Percentiles rank a stretch among this genome's conserved stretches.
Conservation (phyloP, 2,329 filamentous ascomycete genomes). For the Colletotrichum sansevieriae region DNA sequence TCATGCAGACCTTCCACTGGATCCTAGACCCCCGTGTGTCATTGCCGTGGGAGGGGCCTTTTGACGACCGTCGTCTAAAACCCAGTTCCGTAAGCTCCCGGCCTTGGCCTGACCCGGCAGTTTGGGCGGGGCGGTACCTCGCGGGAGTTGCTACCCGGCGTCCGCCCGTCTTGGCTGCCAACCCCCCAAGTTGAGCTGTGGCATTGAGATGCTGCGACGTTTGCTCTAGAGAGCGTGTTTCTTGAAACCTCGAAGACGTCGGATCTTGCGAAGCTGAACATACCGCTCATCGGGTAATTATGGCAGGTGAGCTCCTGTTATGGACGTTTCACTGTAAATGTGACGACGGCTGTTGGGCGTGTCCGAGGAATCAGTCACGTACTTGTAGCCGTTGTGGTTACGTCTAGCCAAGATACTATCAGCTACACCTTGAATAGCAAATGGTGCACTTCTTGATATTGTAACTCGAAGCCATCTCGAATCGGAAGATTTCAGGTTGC, state of each 20-base stretch:
- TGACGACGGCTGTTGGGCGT: too few relatives aligned
- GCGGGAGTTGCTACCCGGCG: conserved; percentile 2
- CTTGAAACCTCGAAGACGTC: background rate
- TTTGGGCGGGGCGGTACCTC: conserved; percentile 15
- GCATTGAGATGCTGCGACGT: background rate
- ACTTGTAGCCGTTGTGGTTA: too few relatives aligned
- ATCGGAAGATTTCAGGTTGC: too few relatives aligned
- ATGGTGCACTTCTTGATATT: too few relatives aligned
- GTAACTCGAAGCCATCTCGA: too few relatives aligned
- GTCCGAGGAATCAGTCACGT: too few relatives aligned
- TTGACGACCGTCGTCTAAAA: background rate
- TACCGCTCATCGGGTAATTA: background rate
- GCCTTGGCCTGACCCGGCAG: conserved; percentile 19
- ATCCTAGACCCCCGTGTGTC: background rate
- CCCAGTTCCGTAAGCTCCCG: background rate
- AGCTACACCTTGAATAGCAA: too few relatives aligned
- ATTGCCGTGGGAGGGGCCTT: background rate
- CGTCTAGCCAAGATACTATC: too few relatives aligned
- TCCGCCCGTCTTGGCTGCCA: conserved; percentile 20
- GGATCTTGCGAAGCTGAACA: background rate
- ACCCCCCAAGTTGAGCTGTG: background rate
- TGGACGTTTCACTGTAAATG: too few relatives aligned
- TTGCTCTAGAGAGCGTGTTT: background rate
- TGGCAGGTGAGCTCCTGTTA: too few relatives aligned
- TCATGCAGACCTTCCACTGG: conserved; percentile 9